Evolutionary conservation across 2,329 filamentous ascomycete genomes (phyloP), one percentile per base, ranked within the genome.

Genomic region (Gaeumannomyces tritici): DNA sequence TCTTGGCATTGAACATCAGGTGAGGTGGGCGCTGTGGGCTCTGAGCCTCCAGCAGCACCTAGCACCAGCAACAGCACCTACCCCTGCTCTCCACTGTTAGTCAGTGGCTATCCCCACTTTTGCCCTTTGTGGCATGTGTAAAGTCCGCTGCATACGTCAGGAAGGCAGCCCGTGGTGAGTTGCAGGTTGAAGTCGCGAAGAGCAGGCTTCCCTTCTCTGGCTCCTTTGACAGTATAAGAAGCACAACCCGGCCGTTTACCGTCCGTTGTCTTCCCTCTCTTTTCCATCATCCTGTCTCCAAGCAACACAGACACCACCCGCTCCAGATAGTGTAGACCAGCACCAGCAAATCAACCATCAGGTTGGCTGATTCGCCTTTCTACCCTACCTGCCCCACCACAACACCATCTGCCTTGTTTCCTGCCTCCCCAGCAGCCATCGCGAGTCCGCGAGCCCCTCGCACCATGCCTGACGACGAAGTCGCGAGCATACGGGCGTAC

Each of bases 401-500:
- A 42, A 11, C 13, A 42, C 15, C 13, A 42, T 42, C 15, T 42
- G 18, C 15, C 35, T n/a, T n/a, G n/a, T n/a, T 42, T 4, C 35
- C 35, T 42, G 1, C 35, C 35, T 18, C 35, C 18, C 35, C 29
- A 27, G 21, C 7, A 18, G 42, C 42, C 42, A 51, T 51, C 55
- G 24, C 13, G 28, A 26, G 24, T 51, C 42, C 42, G 18, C 42
- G 42, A 51, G 42, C 42, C n/a, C n/a, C 42, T 13, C 18, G 3
- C 33, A 35, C 11, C 13, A 57, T 62, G 57, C 28, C 47, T 15
- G 59, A 60, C 15, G 47, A 57, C 13, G 60, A 61, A 31, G 62
- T 67, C 65, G 65, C 66, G 63, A 84, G 80, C 69, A 86, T 90
- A 70, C 83, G 81, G 68, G 78, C 87, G 9, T 90, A 83, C 70